Conservation (phyloP, 2,329 filamentous ascomycete species). For the Cordyceps militaris region DNA sequence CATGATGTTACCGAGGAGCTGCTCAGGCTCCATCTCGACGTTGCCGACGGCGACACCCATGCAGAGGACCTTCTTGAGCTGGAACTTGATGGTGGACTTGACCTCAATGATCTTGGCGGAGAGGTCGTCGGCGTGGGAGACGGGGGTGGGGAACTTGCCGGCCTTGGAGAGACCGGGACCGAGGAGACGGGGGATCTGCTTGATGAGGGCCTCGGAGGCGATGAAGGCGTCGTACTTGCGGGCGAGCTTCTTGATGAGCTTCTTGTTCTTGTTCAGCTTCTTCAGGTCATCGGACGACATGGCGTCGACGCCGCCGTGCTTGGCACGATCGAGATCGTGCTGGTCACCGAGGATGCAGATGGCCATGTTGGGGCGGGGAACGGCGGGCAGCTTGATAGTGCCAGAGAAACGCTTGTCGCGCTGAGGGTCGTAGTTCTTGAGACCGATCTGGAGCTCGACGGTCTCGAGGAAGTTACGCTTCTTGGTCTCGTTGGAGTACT, state of each 20-base stretch:
- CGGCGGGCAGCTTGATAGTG: constrained; percentile 88
- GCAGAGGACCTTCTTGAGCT: constrained; percentile 99
- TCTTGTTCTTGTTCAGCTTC: constrained; percentile 99
- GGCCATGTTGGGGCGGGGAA: constrained; percentile 86
- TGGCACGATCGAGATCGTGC: constrained; percentile 99
- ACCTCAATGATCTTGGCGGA: constrained; percentile 95
- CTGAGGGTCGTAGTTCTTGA: constrained; percentile 99
- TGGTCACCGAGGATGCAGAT: constrained; percentile 70
- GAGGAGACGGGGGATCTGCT: constrained; percentile 99
- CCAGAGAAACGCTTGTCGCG: constrained; percentile 99
- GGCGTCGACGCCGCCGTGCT: constrained; percentile 97
- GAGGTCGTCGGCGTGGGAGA: constrained; percentile 95
- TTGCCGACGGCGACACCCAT: constrained; percentile 99
- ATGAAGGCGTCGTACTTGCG: constrained; percentile 99
- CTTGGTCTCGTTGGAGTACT: constrained; percentile 91
- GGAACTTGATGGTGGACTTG: constrained; percentile 99
- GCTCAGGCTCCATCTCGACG: constrained; percentile 93
- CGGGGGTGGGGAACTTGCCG: constrained; percentile 98
- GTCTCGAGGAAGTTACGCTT: constrained; percentile 98
- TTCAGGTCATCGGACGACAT: constrained; percentile 99
- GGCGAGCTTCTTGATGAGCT: constrained; percentile 99
- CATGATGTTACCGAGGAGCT: constrained; percentile 98
- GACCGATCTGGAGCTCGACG: constrained; percentile 84
- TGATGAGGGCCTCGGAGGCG: constrained; percentile 95
- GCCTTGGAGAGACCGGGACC: constrained; percentile 98